Percentiles rank a stretch among this genome's conserved stretches.
Evolutionary conservation across 2,329 filamentous ascomycete genomes (phyloP).

Genomic region (Hymenoscyphus fraxineus): DNA sequence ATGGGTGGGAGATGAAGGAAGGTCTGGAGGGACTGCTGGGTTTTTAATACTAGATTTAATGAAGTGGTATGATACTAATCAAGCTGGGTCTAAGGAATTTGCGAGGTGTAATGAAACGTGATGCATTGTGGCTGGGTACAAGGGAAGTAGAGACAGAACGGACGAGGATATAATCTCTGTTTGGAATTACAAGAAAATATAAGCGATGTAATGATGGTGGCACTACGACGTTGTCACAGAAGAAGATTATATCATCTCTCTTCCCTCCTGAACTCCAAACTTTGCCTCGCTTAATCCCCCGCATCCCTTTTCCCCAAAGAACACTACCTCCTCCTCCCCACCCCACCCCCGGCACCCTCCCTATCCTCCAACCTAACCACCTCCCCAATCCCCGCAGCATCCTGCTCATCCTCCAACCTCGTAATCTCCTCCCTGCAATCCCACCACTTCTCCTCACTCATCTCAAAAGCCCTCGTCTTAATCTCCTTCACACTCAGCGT

Average conservation of each 20-base stretch:
- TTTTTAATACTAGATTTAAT: too few species aligned
- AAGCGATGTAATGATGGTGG: too few species aligned
- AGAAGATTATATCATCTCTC: not conserved
- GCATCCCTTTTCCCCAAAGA: not conserved
- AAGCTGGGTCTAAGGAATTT: too few species aligned
- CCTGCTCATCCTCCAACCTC: slow-evolving; percentile 90
- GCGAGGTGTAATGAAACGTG: too few species aligned
- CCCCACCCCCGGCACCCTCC: slow-evolving; percentile 44
- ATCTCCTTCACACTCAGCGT: slow-evolving; percentile 82
- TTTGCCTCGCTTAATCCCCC: not conserved
- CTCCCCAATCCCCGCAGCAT: slow-evolving; percentile 80
- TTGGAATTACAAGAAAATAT: too few species aligned
- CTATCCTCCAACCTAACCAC: slow-evolving; percentile 83
- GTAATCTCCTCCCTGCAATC: slow-evolving; percentile 92
- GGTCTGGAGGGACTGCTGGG: too few species aligned
- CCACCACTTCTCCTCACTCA: slow-evolving; percentile 98
- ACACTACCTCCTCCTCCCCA: slow-evolving; percentile 28
- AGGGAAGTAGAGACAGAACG: too few species aligned
- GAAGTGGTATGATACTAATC: too few species aligned
- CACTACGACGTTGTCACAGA: not conserved
- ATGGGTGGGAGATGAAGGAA: too few species aligned
- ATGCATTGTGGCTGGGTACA: too few species aligned
- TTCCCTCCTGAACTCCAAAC: not conserved
- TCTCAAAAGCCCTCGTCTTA: slow-evolving; percentile 82
- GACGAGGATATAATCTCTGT: too few species aligned